These are phyloP conservation scores for Piloderma croceum DNA, from an alignment of 768 basidiomycete species.

Conservation along the genomic window DNA sequence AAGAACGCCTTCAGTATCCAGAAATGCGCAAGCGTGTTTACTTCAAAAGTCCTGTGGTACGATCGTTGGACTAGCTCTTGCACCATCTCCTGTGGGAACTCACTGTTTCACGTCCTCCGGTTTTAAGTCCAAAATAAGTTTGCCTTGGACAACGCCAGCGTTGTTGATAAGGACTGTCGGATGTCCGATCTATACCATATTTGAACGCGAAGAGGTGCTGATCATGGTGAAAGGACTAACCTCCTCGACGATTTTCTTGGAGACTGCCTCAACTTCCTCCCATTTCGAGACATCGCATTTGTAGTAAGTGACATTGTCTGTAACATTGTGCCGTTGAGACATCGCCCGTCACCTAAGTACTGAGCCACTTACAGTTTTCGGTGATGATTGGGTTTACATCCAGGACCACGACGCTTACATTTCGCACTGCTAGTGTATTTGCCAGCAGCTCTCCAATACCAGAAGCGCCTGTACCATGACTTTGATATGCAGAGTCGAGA, in stretches of 20 bases:
- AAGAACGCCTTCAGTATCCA: conserved; percentile 93
- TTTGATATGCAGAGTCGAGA: conserved; percentile 1
- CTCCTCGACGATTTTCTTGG: conserved; percentile 73
- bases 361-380: conserved; percentile 57
- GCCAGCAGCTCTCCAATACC: conserved; percentile 87
- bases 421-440: conserved; percentile 78
- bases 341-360: not conserved
- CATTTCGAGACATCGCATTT: conserved; percentile 89
- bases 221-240: conserved; percentile 34
- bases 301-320: conserved; percentile 80
- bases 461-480: conserved; percentile 60
- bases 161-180: conserved; percentile 93
- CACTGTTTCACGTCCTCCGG: conserved; percentile 80
- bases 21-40: conserved; percentile 86
- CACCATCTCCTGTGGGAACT: conserved; percentile 3
- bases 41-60: conserved; percentile 70
- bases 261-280: conserved; percentile 74
- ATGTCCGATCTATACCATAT: conserved; percentile 59
- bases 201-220: conserved; percentile 2
- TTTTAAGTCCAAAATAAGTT: conserved; percentile 71
- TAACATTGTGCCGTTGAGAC: conserved; percentile 3
- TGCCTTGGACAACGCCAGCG: conserved; percentile 91
- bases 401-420: conserved; percentile 79
- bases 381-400: conserved; percentile 75
- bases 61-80: not conserved